Evolutionary conservation across 805 yeast species (phyloP).

Genomic region (Starmerella sp.): DNA sequence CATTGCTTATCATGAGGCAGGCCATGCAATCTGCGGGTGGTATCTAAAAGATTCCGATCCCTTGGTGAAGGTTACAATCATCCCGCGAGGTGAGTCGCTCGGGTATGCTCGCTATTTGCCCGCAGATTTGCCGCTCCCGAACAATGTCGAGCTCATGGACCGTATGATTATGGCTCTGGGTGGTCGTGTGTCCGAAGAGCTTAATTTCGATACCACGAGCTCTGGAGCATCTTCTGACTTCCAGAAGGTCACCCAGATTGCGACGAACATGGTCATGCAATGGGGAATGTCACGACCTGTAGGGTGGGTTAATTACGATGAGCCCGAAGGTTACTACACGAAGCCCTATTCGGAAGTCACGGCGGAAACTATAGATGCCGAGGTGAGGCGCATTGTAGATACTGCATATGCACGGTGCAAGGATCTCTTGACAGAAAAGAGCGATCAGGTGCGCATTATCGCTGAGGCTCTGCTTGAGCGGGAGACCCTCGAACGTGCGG

Average conservation of each 20-base stretch:
- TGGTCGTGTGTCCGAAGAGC: constrained; percentile 92
- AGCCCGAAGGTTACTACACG: constrained; percentile 54
- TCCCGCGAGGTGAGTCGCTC: constrained; percentile 92
- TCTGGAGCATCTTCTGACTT: constrained; percentile 96
- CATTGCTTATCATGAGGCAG: constrained; percentile 98
- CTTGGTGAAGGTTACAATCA: constrained; percentile 83
- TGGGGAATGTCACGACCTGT: constrained; percentile 85
- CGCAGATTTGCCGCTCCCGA: constrained; percentile 72
- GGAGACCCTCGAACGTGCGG: constrained; percentile 88
- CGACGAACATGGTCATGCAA: constrained; percentile 81
- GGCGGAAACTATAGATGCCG: constrained; percentile 67
- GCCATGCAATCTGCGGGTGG: constrained; percentile 99
- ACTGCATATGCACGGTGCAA: constrained; percentile 67
- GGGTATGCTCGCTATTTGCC: constrained; percentile 98
- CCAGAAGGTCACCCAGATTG: constrained; percentile 89
- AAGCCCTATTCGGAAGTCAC: constrained; percentile 89
- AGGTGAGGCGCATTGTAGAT: constrained; percentile 64
- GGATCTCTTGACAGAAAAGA: constrained; percentile 52
- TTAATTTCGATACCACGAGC: constrained; percentile 83
- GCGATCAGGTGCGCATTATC: constrained; percentile 67
- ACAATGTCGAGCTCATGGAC: constrained; percentile 68
- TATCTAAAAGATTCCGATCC: constrained; percentile 85
- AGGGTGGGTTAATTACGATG: constrained; percentile 73
- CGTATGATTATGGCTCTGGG: constrained; percentile 96
- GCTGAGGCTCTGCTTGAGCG: constrained; percentile 78